Evolutionary conservation across 1,139 yeast genomes (phyloP).

Genomic region (Zygosaccharomyces sapae): DNA sequence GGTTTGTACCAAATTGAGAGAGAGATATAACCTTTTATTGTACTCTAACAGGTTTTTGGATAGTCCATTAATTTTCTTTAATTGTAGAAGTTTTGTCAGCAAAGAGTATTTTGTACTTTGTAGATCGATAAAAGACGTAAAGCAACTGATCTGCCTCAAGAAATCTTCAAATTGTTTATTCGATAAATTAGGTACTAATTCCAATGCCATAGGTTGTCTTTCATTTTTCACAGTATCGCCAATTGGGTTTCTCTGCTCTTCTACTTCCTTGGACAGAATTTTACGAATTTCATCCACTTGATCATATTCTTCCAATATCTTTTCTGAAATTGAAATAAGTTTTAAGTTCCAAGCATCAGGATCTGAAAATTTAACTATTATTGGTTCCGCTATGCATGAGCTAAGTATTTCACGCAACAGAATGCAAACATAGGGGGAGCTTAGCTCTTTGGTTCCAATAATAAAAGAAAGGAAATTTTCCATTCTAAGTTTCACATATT

Average conservation of each 20-base stretch:
- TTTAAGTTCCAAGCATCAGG: conserved; percentile 73
- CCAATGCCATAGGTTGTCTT: conserved; percentile 17
- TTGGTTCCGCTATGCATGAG: conserved; percentile 50
- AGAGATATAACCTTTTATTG: conserved; percentile 35
- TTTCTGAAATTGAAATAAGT: conserved; percentile 59
- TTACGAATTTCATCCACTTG: conserved; percentile 72
- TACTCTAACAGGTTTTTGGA: conserved; percentile 28
- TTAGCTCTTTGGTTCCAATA: conserved; percentile 47
- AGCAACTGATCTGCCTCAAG: conserved; percentile 25
- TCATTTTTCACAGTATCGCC: neutral
- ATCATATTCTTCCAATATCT: conserved; percentile 64
- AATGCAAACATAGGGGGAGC: conserved; percentile 48
- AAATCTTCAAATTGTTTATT: conserved; percentile 28
- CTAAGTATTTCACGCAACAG: conserved; percentile 64
- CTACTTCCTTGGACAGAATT: conserved; percentile 44
- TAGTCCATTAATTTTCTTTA: conserved; percentile 13
- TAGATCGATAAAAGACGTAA: conserved; percentile 17
- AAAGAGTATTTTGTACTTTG: conserved; percentile 21
- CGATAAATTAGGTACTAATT: conserved; percentile 25
- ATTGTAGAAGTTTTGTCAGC: conserved; percentile 18
- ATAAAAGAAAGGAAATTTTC: conserved; percentile 48
- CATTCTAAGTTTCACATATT: conserved; percentile 47
- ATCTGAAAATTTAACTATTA: conserved; percentile 57
- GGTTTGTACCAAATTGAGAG: conserved; percentile 37
- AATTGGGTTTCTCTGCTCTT: conserved; percentile 25